A percentile compares a stretch with the other conserved stretches of the same genome.
phyloP scores from a whole-genome alignment of 352 stramenopile genomes.

The Thraustotheca clavata region DNA sequence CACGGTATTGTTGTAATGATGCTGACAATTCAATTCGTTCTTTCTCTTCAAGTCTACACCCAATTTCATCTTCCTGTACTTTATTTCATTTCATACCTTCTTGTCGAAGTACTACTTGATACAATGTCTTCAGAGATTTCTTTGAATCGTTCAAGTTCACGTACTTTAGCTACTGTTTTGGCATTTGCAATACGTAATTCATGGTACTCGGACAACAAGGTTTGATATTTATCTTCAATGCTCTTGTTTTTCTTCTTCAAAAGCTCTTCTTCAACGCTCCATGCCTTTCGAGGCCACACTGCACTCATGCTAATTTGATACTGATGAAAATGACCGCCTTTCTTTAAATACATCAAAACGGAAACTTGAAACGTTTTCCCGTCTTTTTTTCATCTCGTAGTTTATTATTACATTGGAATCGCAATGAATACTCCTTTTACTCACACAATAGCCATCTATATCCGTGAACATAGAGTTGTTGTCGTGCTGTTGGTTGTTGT shows the following conservation, averaged over 20 bases:
- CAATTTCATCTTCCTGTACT: neutral
- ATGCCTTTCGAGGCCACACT: conserved; percentile 45
- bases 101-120: conserved; percentile 36
- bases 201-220: conserved; percentile 52
- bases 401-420: too few species aligned
- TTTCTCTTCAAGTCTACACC: conserved; percentile 40
- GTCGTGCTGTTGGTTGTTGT: too few species aligned
- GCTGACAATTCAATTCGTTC: conserved; percentile 52
- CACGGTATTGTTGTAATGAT: conserved; percentile 70
- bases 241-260: conserved; percentile 65
- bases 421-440: too few species aligned
- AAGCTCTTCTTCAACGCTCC: conserved; percentile 67
- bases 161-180: conserved; percentile 54
- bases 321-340: neutral
- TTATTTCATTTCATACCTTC: conserved; percentile 31
- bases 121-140: conserved; percentile 60
- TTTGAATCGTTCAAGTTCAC: conserved; percentile 65
- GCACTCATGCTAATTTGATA: conserved; percentile 18
- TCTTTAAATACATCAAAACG: conserved; percentile 16
- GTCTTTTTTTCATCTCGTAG: too few species aligned
- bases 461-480: too few species aligned
- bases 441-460: too few species aligned
- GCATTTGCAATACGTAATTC: conserved; percentile 58
- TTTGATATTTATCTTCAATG: conserved; percentile 62
- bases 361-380: neutral